A percentile compares a stretch with the other conserved stretches of the same genome.
These are phyloP conservation scores for Xylariaceae sp. DNA, from an alignment of 2,329 filamentous ascomycete species.

Conservation along the genomic window DNA sequence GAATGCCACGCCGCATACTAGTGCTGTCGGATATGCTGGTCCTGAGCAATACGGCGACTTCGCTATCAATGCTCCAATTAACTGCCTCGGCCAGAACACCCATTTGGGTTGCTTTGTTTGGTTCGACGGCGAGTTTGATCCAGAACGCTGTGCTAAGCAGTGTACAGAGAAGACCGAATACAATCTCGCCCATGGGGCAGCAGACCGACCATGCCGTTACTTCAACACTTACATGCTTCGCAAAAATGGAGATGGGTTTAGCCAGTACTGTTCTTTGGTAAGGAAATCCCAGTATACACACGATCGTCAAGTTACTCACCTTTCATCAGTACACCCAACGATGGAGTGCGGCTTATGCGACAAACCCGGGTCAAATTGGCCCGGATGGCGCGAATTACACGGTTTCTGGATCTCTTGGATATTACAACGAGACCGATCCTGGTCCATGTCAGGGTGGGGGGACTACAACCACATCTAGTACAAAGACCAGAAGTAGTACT, in stretches of 20 bases:
- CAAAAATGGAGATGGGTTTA: not conserved
- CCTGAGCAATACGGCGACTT: not conserved
- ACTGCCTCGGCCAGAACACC: conserved; percentile 1
- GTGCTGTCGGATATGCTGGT: not conserved
- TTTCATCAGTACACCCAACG: conserved; percentile 2
- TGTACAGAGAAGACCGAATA: not conserved
- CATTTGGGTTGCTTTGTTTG: not conserved
- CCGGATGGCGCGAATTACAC: not conserved
- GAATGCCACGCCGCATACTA: not conserved
- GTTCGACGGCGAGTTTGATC: conserved; percentile 1
- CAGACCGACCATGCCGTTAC: not conserved
- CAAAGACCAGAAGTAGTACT: no score
- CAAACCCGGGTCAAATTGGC: not conserved
- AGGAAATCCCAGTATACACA: not conserved
- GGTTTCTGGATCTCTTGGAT: not conserved
- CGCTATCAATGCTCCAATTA: conserved; percentile 3
- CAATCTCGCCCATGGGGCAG: no score
- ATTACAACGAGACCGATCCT: not conserved
- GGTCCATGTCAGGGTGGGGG: no score
- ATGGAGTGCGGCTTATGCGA: not conserved
- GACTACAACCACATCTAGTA: no score
- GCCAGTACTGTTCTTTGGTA: conserved; percentile 5
- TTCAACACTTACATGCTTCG: conserved; percentile 6
- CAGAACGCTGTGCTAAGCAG: not conserved
- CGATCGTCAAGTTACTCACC: not conserved